Conservation (phyloP, 306 rosid genomes). For the Canavalia ensiformis region DNA sequence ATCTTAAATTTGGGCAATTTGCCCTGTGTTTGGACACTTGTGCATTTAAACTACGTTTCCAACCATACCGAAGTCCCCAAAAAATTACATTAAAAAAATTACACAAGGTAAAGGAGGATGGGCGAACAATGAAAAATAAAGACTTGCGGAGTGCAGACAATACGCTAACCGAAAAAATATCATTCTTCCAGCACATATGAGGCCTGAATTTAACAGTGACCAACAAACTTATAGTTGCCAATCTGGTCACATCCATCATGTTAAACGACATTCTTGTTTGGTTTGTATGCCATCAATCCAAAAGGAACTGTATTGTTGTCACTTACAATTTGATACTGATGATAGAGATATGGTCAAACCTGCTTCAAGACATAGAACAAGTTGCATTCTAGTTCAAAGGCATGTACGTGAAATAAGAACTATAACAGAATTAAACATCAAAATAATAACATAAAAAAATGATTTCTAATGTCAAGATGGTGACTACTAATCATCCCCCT, state of each 20-base stretch:
- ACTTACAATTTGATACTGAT: constrained; percentile 25
- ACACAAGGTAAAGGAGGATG: constrained; percentile 31
- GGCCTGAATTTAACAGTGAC: constrained; percentile 38
- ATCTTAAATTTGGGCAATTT: constrained; percentile 47
- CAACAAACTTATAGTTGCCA: constrained; percentile 37
- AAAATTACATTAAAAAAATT: constrained; percentile 39
- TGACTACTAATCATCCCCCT: neutral
- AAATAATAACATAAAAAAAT: constrained; percentile 12
- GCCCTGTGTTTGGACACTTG: constrained; percentile 49
- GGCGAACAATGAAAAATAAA: constrained; percentile 34
- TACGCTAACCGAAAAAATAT: constrained; percentile 44
- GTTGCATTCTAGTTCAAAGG: constrained; percentile 8
- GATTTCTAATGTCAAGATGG: constrained; percentile 31
- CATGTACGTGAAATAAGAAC: constrained; percentile 3
- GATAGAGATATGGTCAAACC: constrained; percentile 42
- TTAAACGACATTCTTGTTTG: constrained; percentile 38
- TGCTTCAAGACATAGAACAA: constrained; percentile 45
- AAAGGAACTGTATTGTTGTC: constrained; percentile 40
- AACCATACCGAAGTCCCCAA: constrained; percentile 48
- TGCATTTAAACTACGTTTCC: constrained; percentile 43
- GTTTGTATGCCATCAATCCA: constrained; percentile 42
- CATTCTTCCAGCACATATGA: constrained; percentile 48
- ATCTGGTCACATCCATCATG: constrained; percentile 45
- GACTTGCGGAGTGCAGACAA: constrained; percentile 43
- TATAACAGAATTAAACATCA: constrained; percentile 17